These are phyloP conservation scores for Lentinus brumalis DNA, from an alignment of 768 basidiomycete species.

Conservation along the genomic window DNA sequence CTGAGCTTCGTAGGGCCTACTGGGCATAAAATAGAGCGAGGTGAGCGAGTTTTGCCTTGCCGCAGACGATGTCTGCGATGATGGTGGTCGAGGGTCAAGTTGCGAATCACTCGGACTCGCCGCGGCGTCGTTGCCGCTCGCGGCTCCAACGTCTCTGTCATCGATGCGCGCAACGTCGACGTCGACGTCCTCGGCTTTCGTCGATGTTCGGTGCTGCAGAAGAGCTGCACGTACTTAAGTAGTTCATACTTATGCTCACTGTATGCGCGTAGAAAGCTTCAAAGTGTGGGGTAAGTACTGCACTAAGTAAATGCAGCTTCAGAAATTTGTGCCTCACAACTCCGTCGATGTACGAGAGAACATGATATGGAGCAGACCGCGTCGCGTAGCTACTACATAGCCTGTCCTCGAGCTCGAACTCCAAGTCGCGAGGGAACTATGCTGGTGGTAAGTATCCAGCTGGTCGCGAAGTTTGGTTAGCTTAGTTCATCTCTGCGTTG, in stretches of 20 bases:
- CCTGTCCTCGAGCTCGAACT: too few species aligned
- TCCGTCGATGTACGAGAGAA: neutral
- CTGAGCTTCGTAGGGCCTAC: slow-evolving; percentile 47
- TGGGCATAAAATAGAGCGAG: slow-evolving; percentile 63
- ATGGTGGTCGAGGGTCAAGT: slow-evolving; percentile 28
- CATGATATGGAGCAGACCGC: too few species aligned
- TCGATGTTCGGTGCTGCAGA: neutral
- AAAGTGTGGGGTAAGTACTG: too few species aligned
- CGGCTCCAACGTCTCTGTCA: slow-evolving; percentile 15
- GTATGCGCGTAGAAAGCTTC: neutral
- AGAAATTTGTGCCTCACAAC: too few species aligned
- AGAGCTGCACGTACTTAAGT: too few species aligned
- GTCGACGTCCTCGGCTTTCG: neutral
- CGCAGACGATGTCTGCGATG: slow-evolving; percentile 37
- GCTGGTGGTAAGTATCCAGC: too few species aligned
- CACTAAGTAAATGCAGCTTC: too few species aligned
- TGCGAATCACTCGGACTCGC: slow-evolving; percentile 20
- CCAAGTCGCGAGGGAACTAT: too few species aligned
- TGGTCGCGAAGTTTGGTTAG: too few species aligned
- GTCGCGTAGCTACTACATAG: too few species aligned
- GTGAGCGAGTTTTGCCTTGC: slow-evolving; percentile 6
- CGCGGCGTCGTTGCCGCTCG: neutral
- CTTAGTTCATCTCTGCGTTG: too few species aligned
- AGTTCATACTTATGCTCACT: neutral
- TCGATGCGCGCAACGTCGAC: slow-evolving; percentile 8